Percentiles rank a stretch among this genome's conserved stretches.
These are phyloP conservation scores for Aspergillus sp. DNA, from an alignment of 2,329 filamentous ascomycete species.

Conservation along the genomic window DNA sequence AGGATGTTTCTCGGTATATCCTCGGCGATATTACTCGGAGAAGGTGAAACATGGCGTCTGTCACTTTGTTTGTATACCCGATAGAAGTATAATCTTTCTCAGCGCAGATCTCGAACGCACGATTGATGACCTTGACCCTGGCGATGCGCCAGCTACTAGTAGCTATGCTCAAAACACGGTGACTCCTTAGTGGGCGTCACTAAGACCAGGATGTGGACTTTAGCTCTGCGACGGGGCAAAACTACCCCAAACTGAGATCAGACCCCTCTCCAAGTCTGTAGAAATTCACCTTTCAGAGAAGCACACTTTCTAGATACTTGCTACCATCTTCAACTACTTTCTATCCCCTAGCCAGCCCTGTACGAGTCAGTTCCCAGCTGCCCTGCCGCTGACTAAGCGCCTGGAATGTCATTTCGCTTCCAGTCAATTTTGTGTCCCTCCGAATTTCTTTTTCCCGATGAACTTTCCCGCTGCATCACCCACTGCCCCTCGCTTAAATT, in stretches of 20 bases:
- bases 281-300: neutral
- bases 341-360: neutral
- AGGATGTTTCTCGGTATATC: neutral
- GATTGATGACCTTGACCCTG: neutral
- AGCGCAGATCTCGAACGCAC: neutral
- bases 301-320: neutral
- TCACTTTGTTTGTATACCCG: neutral
- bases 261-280: neutral
- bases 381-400: neutral
- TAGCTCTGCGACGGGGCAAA: neutral
- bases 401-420: too few species aligned
- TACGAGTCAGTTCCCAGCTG: neutral
- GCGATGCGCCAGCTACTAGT: too few species aligned
- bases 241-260: neutral
- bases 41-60: neutral
- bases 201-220: neutral
- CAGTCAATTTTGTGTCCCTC: too few species aligned
- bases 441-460: neutral
- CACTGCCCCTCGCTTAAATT: neutral
- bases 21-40: neutral
- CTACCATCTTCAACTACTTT: neutral
- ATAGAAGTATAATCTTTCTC: neutral
- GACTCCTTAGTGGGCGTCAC: neutral
- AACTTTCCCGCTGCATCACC: neutral
- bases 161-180: neutral